Evolutionary conservation across 441 rosid genomes (phyloP), one percentile per base, ranked within the genome.

Genomic region (Gossypium davidsonii): DNA sequence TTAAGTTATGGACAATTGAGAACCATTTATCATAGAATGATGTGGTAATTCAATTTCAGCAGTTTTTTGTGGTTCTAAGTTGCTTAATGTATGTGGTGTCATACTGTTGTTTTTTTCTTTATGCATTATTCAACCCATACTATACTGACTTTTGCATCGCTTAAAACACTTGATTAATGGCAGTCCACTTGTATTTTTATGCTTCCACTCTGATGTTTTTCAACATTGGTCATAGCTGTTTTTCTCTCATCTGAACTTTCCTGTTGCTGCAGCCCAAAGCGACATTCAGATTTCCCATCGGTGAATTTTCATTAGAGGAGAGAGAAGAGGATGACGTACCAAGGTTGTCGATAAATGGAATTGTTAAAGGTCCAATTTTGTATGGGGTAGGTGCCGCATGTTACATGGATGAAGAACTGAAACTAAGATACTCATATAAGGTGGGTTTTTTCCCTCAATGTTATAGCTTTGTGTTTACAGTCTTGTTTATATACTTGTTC

Each of bases 211-310:
- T 49, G 4, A 15, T 15, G 17, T 26, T 49, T 17, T 26, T 67
- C 28, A 51, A 15, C 11, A 9, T n/a, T 55, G 44, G 55, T 15
- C 34, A 31, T 46, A 25, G 17, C 6, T 52, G 34, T 53, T 44
- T 72, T 8, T 34, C 2, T 21, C 49, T 17, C 17, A 17, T 39
- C 21, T 31, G 21, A 58, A 23, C 10, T 44, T 73, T 78, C 62
- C 44, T 70, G 49, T 10, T 78, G 17, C 44, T 80, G 84, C 80
- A 95, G 99, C 99, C 99, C 5, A 88, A 65, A 83, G 95, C 97
- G 37, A 91, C 97, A 6, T 81, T 95, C 48, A 95, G 89, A 74
- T 92, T 95, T 72, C 99, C 99, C 2, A 59, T 80, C 23, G 99
- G 99, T 8, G 94, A 91, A 82, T 79, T 92, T 77, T 83, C 96